Evolutionary conservation across 495 filamentous ascomycete species (phyloP), one percentile per base, ranked within the genome.

Genomic region (Aspergillus cristatus): DNA sequence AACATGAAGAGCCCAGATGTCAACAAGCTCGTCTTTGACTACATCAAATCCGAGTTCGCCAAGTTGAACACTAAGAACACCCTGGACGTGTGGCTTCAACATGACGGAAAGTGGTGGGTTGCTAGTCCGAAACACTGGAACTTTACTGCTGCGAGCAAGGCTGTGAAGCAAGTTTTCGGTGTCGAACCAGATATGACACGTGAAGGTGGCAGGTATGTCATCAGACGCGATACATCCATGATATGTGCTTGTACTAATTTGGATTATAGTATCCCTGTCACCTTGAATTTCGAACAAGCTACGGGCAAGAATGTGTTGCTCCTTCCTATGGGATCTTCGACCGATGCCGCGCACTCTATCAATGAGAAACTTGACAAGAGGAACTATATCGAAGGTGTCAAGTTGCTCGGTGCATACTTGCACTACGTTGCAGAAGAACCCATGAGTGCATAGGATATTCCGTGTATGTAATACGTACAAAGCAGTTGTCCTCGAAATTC

Each of bases 301-400:
- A 95, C 89, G n/a, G 85, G 86, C 44, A 99, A 99, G 77, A 99
- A 96, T 57, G 89, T 97, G 28, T 62, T 99, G 40, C 70, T 99
- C 40, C 60, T 99, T 38, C 91, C 91, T 7, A 96, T 99, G 90
- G 91, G 91, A 14, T 93, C 83, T 62, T 87, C 82, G 7, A 97
- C 91, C 14, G 91, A 99, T 68, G 90, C 84, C 34, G 91, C 91
- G 16, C 91, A 99, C 64, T 90, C 83, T 22, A 84, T 94, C 58
- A 99, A 99, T 57, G 91, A 99, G 71, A 99, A 99, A 70, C 72
- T 99, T 28, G 91, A 99, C 61, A 83, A 79, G 71, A 76, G 74
- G 57, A 99, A 99, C 56, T 99, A 97, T 57, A 91, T 99, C 51
- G 88, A 97, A 68, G 91, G 91, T n/a, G 95, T 81, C 46, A 97